These are phyloP conservation scores for Umbelopsis sp. DNA, from an alignment of 371 early-diverging fungal species.

Conservation along the genomic window DNA sequence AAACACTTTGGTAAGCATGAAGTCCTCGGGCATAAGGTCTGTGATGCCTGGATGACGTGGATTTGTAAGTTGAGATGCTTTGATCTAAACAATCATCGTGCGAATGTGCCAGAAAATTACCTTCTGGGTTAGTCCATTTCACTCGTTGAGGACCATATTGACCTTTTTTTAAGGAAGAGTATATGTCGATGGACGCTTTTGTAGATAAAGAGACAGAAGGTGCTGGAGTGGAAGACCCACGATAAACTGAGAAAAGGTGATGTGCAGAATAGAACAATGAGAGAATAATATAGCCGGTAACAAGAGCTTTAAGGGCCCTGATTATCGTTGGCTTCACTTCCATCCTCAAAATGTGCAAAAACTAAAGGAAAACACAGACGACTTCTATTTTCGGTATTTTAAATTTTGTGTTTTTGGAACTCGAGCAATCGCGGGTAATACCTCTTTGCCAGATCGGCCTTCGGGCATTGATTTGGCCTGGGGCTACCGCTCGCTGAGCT, in stretches of 20 bases:
- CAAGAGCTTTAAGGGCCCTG: constrained; percentile 4
- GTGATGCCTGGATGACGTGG: constrained; percentile 18
- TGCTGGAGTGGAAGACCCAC: background rate
- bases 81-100: constrained; percentile 8
- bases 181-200: constrained; percentile 4
- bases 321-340: constrained; percentile 16
- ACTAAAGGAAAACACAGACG: constrained; percentile 4
- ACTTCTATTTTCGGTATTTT: constrained; percentile 16
- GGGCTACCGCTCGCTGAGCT: background rate
- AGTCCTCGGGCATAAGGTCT: constrained; percentile 49
- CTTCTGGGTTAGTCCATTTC: constrained; percentile 35
- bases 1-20: constrained; percentile 63
- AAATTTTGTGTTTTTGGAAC: background rate
- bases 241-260: constrained; percentile 12
- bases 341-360: constrained; percentile 3
- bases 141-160: constrained; percentile 31
- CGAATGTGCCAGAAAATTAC: constrained; percentile 20
- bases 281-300: constrained; percentile 13
- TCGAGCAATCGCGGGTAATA: background rate
- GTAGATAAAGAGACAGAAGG: background rate
- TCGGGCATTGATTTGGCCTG: background rate
- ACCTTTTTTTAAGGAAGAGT: background rate
- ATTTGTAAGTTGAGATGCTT: background rate
- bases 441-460: background rate
- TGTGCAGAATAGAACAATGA: constrained; percentile 9